These are phyloP conservation scores for Bipolaris bicolor DNA, from an alignment of 2,329 filamentous ascomycete genomes.

Conservation along the genomic window DNA sequence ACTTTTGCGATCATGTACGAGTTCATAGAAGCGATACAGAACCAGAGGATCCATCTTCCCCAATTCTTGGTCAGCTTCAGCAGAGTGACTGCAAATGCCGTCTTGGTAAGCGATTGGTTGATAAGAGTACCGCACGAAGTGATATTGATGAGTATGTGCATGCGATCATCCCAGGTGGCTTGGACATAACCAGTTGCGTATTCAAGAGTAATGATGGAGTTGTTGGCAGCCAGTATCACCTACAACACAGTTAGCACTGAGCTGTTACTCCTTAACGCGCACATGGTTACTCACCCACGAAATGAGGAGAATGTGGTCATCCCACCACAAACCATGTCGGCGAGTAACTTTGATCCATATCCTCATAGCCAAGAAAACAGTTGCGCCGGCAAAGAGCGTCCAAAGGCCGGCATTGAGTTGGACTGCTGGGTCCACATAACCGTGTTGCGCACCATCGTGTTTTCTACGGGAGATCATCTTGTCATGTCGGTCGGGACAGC, in stretches of 20 bases:
- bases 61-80: conserved; percentile 54
- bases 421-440: conserved; percentile 45
- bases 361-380: conserved; percentile 44
- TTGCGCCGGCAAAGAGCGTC: conserved; percentile 48
- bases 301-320: conserved; percentile 48
- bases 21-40: conserved; percentile 59
- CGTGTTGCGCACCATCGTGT: conserved; percentile 24
- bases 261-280: neutral
- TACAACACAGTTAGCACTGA: conserved; percentile 25
- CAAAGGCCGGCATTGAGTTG: conserved; percentile 48
- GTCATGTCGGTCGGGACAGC: conserved; percentile 22
- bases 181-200: conserved; percentile 58
- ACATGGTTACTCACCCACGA: conserved; percentile 41
- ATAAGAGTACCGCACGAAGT: conserved; percentile 49
- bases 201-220: conserved; percentile 55
- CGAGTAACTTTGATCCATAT: conserved; percentile 48
- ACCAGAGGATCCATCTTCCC: conserved; percentile 56
- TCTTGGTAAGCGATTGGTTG: conserved; percentile 47
- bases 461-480: conserved; percentile 34
- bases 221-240: conserved; percentile 53
- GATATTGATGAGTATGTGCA: conserved; percentile 61
- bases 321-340: conserved; percentile 50
- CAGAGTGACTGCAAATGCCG: conserved; percentile 50
- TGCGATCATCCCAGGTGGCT: conserved; percentile 58
- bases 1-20: conserved; percentile 56